A percentile compares a stretch with the other conserved stretches of the same genome.
Conservation (phyloP, 768 basidiomycete genomes). For the Gloeostereum incarnatum region DNA sequence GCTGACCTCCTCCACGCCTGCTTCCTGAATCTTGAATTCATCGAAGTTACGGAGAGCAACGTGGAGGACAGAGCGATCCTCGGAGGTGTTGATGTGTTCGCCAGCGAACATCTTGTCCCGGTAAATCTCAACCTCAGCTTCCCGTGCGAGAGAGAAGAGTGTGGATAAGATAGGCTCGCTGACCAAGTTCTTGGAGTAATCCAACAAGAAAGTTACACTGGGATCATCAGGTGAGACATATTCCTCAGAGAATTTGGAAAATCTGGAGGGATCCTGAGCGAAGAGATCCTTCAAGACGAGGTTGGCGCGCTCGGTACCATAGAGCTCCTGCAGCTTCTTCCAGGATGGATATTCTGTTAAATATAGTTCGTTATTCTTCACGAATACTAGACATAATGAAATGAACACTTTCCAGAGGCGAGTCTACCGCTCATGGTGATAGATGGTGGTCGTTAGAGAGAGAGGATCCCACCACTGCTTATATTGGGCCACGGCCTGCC, state of each 20-base stretch:
- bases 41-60: slow-evolving; percentile 78
- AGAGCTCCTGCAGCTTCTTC: slow-evolving; percentile 83
- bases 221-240: slow-evolving; percentile 62
- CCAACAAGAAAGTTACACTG: slow-evolving; percentile 77
- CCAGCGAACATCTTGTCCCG: slow-evolving; percentile 94
- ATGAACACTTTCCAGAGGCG: slow-evolving; percentile 37
- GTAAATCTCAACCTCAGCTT: slow-evolving; percentile 77
- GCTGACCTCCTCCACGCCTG: slow-evolving; percentile 74
- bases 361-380: no score
- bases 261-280: slow-evolving; percentile 77
- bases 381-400: not conserved
- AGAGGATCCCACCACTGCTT: no score
- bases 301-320: slow-evolving; percentile 60
- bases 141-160: slow-evolving; percentile 73
- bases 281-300: slow-evolving; percentile 93
- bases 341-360: slow-evolving; percentile 75
- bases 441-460: no score
- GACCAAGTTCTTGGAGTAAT: slow-evolving; percentile 96
- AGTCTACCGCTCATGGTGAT: slow-evolving; percentile 52
- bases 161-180: slow-evolving; percentile 73
- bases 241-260: slow-evolving; percentile 73
- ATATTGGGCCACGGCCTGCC: no score
- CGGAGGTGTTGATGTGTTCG: slow-evolving; percentile 97
- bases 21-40: slow-evolving; percentile 73
- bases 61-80: slow-evolving; percentile 95